A percentile compares a stretch with the other conserved stretches of the same genome.
phyloP scores from a whole-genome alignment of 352 stramenopile species.

The Phytophthora lateralis region DNA sequence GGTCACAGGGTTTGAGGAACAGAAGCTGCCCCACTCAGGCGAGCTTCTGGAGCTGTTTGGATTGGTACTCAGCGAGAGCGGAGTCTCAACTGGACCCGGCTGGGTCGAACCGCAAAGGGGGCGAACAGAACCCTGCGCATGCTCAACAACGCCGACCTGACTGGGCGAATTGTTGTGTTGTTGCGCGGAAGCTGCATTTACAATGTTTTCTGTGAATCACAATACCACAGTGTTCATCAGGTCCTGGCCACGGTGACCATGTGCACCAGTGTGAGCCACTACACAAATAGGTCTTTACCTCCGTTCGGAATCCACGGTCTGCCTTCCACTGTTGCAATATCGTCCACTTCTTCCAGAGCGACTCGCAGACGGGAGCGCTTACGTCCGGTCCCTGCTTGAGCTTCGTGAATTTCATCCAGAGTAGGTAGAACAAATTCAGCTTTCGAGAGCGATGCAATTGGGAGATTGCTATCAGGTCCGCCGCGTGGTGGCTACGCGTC shows the following conservation, averaged over 20 bases:
- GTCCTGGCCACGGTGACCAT: conserved; percentile 18
- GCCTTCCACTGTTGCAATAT: neutral
- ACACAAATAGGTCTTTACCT: conserved; percentile 16
- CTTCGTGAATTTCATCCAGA: neutral
- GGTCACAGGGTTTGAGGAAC: too few relatives aligned
- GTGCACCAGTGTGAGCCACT: conserved; percentile 11
- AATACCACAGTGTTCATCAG: too few relatives aligned
- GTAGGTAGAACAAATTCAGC: conserved; percentile 7
- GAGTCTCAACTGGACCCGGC: too few relatives aligned
- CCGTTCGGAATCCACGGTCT: conserved; percentile 3
- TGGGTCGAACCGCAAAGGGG: too few relatives aligned
- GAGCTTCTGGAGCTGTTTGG: too few relatives aligned
- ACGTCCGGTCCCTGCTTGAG: neutral
- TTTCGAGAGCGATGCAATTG: conserved; percentile 4
- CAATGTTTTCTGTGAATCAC: too few relatives aligned
- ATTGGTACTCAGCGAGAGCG: too few relatives aligned
- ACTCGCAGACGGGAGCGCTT: conserved; percentile 1
- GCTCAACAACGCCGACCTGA: too few relatives aligned
- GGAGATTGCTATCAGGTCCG: neutral
- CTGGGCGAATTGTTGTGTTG: too few relatives aligned
- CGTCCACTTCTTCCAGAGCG: conserved; percentile 7
- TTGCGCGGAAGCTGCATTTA: too few relatives aligned
- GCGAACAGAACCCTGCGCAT: too few relatives aligned
- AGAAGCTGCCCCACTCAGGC: too few relatives aligned
- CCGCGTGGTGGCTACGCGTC: neutral